Evolutionary conservation across 352 stramenopile genomes (phyloP).

Genomic region (Aphanomyces invadans): DNA sequence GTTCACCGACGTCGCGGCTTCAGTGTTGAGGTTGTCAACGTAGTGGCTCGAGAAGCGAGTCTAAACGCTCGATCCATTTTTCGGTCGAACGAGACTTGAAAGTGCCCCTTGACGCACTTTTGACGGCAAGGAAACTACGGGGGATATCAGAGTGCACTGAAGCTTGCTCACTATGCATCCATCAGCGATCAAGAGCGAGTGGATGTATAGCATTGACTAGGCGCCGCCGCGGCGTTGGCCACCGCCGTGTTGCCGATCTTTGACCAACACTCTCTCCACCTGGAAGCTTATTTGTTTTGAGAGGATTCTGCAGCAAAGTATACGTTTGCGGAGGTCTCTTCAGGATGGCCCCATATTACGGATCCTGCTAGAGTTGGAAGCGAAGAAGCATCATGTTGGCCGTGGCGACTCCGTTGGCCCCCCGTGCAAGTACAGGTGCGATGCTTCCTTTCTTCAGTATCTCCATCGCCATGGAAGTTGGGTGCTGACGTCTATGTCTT

Average conservation of each 20-base stretch:
- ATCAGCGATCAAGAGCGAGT: too few species aligned
- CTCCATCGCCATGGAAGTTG: neutral
- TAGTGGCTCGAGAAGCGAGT: too few species aligned
- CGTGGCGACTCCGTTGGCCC: slow-evolving; percentile 7
- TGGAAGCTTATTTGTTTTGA: neutral
- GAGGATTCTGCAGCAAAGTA: neutral
- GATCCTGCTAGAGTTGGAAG: slow-evolving; percentile 9
- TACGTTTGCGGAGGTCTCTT: slow-evolving; percentile 3
- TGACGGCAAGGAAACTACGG: too few species aligned
- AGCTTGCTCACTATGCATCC: too few species aligned
- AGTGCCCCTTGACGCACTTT: too few species aligned
- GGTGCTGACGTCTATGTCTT: slow-evolving; percentile 24
- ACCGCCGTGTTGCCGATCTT: neutral
- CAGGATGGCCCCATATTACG: slow-evolving; percentile 16
- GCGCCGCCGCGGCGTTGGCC: too few species aligned
- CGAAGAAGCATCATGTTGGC: slow-evolving; percentile 19
- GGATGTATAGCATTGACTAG: too few species aligned
- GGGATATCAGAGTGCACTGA: too few species aligned
- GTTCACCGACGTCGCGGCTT: too few species aligned
- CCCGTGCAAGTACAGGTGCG: slow-evolving; percentile 14
- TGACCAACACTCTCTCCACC: neutral
- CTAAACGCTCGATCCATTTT: too few species aligned
- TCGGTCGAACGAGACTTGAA: too few species aligned
- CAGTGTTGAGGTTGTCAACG: too few species aligned
- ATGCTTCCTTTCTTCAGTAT: neutral